Evolutionary conservation across 2,329 filamentous ascomycete genomes (phyloP).

Genomic region (Conoideocrella luteorostrata): DNA sequence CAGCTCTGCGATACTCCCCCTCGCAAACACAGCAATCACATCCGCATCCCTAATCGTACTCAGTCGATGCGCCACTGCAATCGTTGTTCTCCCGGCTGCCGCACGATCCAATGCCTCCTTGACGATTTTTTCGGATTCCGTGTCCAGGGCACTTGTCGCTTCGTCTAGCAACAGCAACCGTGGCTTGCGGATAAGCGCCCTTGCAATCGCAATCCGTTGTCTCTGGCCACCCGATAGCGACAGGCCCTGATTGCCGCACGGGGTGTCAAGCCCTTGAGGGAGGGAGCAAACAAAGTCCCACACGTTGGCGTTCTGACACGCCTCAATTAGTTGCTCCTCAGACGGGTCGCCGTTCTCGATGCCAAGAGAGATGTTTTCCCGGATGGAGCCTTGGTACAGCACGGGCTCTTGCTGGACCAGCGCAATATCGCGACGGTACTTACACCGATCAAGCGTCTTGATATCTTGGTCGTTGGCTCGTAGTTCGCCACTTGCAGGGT

Average conservation of each 20-base stretch:
- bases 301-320: slow-evolving; percentile 49
- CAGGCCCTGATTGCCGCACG: slow-evolving; percentile 60
- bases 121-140: slow-evolving; percentile 58
- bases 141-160: slow-evolving; percentile 60
- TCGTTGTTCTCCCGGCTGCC: slow-evolving; percentile 40
- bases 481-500: slow-evolving; percentile 25
- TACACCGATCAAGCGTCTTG: slow-evolving; percentile 20
- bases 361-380: slow-evolving; percentile 50
- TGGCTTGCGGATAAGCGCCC: slow-evolving; percentile 62
- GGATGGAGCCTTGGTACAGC: slow-evolving; percentile 44
- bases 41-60: slow-evolving; percentile 53
- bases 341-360: slow-evolving; percentile 22
- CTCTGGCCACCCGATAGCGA: slow-evolving; percentile 68
- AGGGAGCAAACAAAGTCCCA: slow-evolving; percentile 50
- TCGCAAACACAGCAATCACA: slow-evolving; percentile 53
- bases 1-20: slow-evolving; percentile 43
- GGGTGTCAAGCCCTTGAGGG: slow-evolving; percentile 54
- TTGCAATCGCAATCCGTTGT: slow-evolving; percentile 66
- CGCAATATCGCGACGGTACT: slow-evolving; percentile 28
- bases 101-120: slow-evolving; percentile 53
- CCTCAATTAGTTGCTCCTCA: slow-evolving; percentile 37
- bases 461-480: slow-evolving; percentile 23
- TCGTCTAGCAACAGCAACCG: slow-evolving; percentile 66
- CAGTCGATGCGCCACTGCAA: slow-evolving; percentile 59
- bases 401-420: slow-evolving; percentile 37